Percentiles rank a stretch among this genome's conserved stretches.
Evolutionary conservation across 2,329 filamentous ascomycete species (phyloP).

Genomic region (Claviceps monticola): DNA sequence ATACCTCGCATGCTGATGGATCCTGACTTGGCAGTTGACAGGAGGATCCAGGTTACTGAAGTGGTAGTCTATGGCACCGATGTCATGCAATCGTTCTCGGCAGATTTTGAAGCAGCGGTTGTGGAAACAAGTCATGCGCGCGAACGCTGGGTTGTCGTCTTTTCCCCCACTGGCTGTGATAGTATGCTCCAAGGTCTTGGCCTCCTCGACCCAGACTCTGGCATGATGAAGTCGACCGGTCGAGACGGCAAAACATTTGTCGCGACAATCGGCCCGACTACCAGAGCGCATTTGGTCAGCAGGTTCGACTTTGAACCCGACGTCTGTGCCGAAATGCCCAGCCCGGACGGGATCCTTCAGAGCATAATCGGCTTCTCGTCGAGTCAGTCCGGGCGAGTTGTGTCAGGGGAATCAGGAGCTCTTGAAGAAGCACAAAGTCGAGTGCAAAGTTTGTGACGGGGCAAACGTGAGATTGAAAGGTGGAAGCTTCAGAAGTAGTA

Average conservation of each 20-base stretch:
- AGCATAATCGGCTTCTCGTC: slow-evolving; percentile 37
- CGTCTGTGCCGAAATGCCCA: slow-evolving; percentile 72
- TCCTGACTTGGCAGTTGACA: slow-evolving; percentile 28
- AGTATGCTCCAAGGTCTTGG: slow-evolving; percentile 42
- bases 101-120: slow-evolving; percentile 45
- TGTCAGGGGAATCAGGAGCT: not conserved
- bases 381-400: not conserved
- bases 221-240: slow-evolving; percentile 19
- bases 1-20: slow-evolving; percentile 71
- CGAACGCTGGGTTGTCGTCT: slow-evolving; percentile 61
- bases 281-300: slow-evolving; percentile 54
- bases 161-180: slow-evolving; percentile 52
- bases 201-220: slow-evolving; percentile 32
- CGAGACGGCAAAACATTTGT: slow-evolving; percentile 42
- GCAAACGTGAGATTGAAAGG: not conserved
- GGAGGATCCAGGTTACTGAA: slow-evolving; percentile 58
- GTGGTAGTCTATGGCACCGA: slow-evolving; percentile 76
- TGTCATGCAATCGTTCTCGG: slow-evolving; percentile 64
- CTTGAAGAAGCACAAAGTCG: not conserved
- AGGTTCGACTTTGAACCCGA: slow-evolving; percentile 57
- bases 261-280: slow-evolving; percentile 89
- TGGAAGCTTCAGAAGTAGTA: not conserved
- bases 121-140: slow-evolving; percentile 24
- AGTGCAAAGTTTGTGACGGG: not conserved
- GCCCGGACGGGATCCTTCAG: slow-evolving; percentile 60